Base-by-base conservation (phyloP, 805 yeast genomes). In the Starmerella khaoyaiensis region DNA sequence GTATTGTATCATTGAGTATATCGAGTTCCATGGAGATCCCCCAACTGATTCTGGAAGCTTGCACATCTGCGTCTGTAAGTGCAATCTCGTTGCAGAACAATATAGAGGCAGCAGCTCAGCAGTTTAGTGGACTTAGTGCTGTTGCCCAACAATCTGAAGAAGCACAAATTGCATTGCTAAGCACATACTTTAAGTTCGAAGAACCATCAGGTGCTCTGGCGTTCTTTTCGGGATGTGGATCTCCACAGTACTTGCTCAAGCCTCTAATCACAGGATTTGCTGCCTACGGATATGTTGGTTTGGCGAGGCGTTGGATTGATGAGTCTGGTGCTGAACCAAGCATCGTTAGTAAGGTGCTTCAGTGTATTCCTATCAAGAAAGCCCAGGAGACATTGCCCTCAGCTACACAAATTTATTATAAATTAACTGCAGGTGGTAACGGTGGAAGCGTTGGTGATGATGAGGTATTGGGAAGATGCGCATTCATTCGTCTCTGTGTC, bases 401-500 rank as follows among this genome's bases (percentile, higher is more conserved):
- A 7, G 50, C 52, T 4, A 36, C 45, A 1, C 31, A 34, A 12
- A 31, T 48, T 19, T 44, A 41, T 21, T 41, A 31, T 21, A 15
- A 21, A 12, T 21, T 35, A 8, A 17, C 17, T 19, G 35, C 27
- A n/a, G 40, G 40, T 11, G 28, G 40, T n/a, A 21, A 25, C 16
- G 21, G 32, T 21, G 31, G 32, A 10, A 20, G 21, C 25, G 12
- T 8, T 10, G 27, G 25, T 14, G 25, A 20, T 20, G 15, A 4
- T 21, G 31, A 19, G 10, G n/a, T n/a, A n/a, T n/a, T n/a, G n/a
- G 53, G 54, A 2, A 46, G 61, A n/a, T 21, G 46, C 20, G 53
- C 53, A 10, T 49, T 41, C 17, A 18, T 51, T 7, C 42, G 45
- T 17, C 33, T 50, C 14, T 47, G 52, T 15, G 46, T 49, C 5